phyloP scores from a whole-genome alignment of 108 stramenopile genomes.

The Epithemia pelagica region DNA sequence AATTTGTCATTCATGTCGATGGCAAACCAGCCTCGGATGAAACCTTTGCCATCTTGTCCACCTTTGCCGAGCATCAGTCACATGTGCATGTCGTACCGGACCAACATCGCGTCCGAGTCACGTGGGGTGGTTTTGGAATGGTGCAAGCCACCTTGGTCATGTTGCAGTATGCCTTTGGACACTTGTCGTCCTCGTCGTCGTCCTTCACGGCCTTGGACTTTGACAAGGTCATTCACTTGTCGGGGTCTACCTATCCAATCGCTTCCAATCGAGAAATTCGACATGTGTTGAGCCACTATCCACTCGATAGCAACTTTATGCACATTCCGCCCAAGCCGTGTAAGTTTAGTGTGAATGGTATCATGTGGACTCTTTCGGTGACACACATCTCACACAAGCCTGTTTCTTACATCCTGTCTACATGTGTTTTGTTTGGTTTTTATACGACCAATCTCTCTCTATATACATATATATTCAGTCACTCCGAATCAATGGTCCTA shows the following conservation, averaged over 20 bases:
- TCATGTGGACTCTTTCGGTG: too few species aligned
- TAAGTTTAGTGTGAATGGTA: slow-evolving; percentile 43
- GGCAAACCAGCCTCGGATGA: slow-evolving; percentile 64
- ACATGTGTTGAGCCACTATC: slow-evolving; percentile 58
- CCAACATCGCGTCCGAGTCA: slow-evolving; percentile 75
- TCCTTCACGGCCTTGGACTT: slow-evolving; percentile 43
- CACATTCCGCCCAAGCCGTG: slow-evolving; percentile 64
- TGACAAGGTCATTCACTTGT: slow-evolving; percentile 83
- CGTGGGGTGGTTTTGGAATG: slow-evolving; percentile 94
- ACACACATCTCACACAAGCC: too few species aligned
- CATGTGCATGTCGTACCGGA: slow-evolving; percentile 60
- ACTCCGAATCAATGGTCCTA: too few species aligned
- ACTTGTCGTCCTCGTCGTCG: slow-evolving; percentile 10
- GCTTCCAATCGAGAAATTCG: slow-evolving; percentile 88
- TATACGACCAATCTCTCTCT: too few species aligned
- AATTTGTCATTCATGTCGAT: slow-evolving; percentile 87
- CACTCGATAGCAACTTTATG: slow-evolving; percentile 80
- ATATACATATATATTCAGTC: too few species aligned
- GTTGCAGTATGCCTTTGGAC: slow-evolving; percentile 36
- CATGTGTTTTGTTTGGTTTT: too few species aligned
- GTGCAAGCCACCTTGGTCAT: slow-evolving; percentile 89
- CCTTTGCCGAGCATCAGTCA: slow-evolving; percentile 50
- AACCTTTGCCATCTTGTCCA: slow-evolving; percentile 44
- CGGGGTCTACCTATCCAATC: slow-evolving; percentile 87
- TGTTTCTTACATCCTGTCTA: too few species aligned